These are phyloP conservation scores for Monocercomonoides exilis DNA, from an alignment of 78 protist genomes.

Conservation along the genomic window DNA sequence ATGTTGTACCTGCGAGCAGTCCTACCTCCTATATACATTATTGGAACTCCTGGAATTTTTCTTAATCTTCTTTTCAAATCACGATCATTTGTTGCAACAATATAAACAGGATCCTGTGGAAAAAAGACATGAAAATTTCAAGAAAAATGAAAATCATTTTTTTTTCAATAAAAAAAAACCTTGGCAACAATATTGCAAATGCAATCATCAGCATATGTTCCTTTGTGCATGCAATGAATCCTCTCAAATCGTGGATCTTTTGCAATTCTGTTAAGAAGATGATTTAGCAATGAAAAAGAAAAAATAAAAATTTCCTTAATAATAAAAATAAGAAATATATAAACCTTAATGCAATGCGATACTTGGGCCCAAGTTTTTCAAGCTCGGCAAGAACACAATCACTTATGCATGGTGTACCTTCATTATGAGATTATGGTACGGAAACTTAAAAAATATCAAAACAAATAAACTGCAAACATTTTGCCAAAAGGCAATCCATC, in stretches of 20 bases:
- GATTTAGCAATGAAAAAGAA: slow-evolving; percentile 1
- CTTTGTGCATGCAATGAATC: slow-evolving; percentile 76
- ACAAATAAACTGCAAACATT: slow-evolving; percentile 50
- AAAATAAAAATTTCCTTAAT: not conserved
- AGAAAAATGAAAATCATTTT: not conserved
- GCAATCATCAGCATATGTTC: slow-evolving; percentile 98
- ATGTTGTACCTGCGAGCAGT: slow-evolving; percentile 61
- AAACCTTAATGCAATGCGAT: slow-evolving; percentile 62
- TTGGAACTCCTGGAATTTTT: slow-evolving; percentile 96
- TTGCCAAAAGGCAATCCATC: slow-evolving; percentile 94
- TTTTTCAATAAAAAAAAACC: not conserved
- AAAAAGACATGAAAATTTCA: not conserved
- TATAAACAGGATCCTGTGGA: slow-evolving; percentile 61
- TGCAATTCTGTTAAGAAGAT: slow-evolving; percentile 53
- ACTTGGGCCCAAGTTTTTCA: slow-evolving; percentile 89
- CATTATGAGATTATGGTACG: not conserved
- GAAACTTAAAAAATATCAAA: not conserved
- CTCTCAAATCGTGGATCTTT: slow-evolving; percentile 92
- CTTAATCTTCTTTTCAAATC: slow-evolving; percentile 88
- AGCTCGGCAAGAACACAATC: slow-evolving; percentile 97
- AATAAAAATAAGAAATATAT: not conserved
- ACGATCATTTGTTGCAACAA: slow-evolving; percentile 91
- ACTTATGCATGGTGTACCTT: slow-evolving; percentile 65
- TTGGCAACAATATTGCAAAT: slow-evolving; percentile 70
- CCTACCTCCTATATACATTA: slow-evolving; percentile 59